Conservation (phyloP, 495 filamentous ascomycete genomes). For the Penicillium herquei region DNA sequence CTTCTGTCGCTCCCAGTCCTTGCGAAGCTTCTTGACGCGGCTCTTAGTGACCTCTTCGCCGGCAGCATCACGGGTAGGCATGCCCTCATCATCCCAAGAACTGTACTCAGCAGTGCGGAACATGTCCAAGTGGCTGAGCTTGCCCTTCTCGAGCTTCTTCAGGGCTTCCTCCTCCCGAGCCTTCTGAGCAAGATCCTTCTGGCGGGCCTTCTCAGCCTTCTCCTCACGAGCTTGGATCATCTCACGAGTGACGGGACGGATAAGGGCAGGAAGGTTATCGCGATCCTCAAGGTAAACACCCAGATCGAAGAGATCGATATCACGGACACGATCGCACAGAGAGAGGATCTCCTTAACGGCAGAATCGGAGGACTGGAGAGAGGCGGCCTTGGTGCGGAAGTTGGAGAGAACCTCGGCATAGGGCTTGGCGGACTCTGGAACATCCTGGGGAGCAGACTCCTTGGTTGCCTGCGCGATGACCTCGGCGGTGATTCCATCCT, state of each 20-base stretch:
- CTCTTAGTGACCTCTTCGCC: conserved; percentile 83
- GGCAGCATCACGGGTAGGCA: conserved; percentile 72
- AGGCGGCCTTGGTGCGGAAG: conserved; percentile 41
- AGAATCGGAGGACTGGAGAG: conserved; percentile 43
- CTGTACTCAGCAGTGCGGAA: conserved; percentile 72
- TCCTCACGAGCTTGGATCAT: conserved; percentile 71
- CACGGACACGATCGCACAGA: conserved; percentile 77
- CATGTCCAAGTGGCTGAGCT: conserved; percentile 64
- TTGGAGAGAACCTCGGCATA: conserved; percentile 37
- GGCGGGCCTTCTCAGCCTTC: conserved; percentile 50
- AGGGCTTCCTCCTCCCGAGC: conserved; percentile 55
- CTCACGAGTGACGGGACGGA: conserved; percentile 76
- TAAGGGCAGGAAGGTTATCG: conserved; percentile 66
- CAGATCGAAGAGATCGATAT: conserved; percentile 72
- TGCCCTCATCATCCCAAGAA: conserved; percentile 82
- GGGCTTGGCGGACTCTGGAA: conserved; percentile 30
- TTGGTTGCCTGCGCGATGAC: conserved; percentile 35
- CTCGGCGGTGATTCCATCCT: conserved; percentile 31
- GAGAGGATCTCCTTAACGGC: conserved; percentile 59
- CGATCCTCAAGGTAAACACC: conserved; percentile 89
- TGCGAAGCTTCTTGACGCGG: conserved; percentile 77
- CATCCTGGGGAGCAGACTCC: conserved; percentile 18
- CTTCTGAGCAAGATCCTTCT: conserved; percentile 57
- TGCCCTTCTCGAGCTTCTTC: conserved; percentile 67
- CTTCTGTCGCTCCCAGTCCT: conserved; percentile 92